phyloP scores from a whole-genome alignment of 805 yeast species.

The Millerozyma acaciae region DNA sequence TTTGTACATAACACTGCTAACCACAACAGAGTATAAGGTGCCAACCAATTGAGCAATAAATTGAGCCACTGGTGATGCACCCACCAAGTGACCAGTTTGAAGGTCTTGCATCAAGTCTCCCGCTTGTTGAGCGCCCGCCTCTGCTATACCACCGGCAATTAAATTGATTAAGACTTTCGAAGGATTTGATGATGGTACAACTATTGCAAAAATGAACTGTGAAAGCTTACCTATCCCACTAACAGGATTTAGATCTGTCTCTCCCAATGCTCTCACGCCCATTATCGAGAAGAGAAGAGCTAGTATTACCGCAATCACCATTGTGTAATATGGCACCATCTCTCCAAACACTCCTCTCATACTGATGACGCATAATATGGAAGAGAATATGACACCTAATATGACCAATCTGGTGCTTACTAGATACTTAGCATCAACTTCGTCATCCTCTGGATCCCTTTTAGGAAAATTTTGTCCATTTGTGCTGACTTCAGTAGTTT shows the following conservation, averaged over 20 bases:
- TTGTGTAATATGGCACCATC: constrained; percentile 67
- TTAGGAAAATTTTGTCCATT: not conserved
- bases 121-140: constrained; percentile 98
- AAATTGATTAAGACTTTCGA: constrained; percentile 80
- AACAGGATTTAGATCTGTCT: constrained; percentile 94
- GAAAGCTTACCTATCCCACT: constrained; percentile 95
- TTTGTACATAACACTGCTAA: constrained; percentile 78
- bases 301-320: constrained; percentile 61
- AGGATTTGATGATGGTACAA: constrained; percentile 71
- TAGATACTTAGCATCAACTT: constrained; percentile 41
- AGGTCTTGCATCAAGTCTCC: constrained; percentile 97
- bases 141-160: constrained; percentile 95
- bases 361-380: constrained; percentile 62
- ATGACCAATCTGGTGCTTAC: constrained; percentile 48
- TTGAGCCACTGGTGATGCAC: constrained; percentile 91
- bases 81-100: constrained; percentile 87
- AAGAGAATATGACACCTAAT: constrained; percentile 62
- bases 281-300: constrained; percentile 78
- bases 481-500: not conserved
- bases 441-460: constrained; percentile 3
- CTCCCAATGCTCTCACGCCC: constrained; percentile 93
- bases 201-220: constrained; percentile 79
- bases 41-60: constrained; percentile 88
- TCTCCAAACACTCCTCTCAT: constrained; percentile 67
- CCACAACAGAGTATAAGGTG: constrained; percentile 73